Evolutionary conservation across 768 basidiomycete genomes (phyloP).

Genomic region (Peribolospora kevripleyi): DNA sequence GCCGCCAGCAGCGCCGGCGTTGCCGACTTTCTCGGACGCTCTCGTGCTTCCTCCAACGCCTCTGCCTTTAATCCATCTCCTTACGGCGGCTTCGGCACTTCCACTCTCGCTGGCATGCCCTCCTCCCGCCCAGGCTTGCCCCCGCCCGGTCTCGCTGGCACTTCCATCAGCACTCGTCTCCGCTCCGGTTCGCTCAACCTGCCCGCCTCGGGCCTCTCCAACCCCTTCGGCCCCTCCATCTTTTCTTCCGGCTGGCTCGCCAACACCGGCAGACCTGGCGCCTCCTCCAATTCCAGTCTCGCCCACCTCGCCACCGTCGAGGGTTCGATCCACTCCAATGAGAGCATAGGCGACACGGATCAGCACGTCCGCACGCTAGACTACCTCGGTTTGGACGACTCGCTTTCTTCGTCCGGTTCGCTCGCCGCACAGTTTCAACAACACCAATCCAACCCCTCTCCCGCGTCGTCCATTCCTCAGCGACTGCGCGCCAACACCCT

Average conservation of each 20-base stretch:
- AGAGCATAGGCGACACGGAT: constrained; percentile 27
- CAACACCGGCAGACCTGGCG: constrained; percentile 5
- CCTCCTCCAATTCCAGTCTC: neutral
- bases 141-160: constrained; percentile 35
- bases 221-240: constrained; percentile 65
- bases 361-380: constrained; percentile 86
- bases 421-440: too few relatives aligned
- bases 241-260: constrained; percentile 73
- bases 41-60: constrained; percentile 25
- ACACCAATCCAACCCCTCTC: too few relatives aligned
- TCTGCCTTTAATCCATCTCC: constrained; percentile 18
- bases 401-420: constrained; percentile 6
- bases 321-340: constrained; percentile 8
- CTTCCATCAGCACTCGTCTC: constrained; percentile 33
- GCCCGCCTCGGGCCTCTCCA: constrained; percentile 42
- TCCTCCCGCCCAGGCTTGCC: constrained; percentile 41
- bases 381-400: constrained; percentile 81
- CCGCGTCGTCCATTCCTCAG: too few relatives aligned
- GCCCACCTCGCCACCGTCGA: neutral
- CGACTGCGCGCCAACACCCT: too few relatives aligned
- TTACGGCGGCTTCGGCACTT: constrained; percentile 16
- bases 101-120: constrained; percentile 31
- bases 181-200: constrained; percentile 81
- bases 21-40: constrained; percentile 17
- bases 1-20: too few relatives aligned